Base-by-base conservation (phyloP, 2,329 filamentous ascomycete genomes). In the Neospermospora avenae region DNA sequence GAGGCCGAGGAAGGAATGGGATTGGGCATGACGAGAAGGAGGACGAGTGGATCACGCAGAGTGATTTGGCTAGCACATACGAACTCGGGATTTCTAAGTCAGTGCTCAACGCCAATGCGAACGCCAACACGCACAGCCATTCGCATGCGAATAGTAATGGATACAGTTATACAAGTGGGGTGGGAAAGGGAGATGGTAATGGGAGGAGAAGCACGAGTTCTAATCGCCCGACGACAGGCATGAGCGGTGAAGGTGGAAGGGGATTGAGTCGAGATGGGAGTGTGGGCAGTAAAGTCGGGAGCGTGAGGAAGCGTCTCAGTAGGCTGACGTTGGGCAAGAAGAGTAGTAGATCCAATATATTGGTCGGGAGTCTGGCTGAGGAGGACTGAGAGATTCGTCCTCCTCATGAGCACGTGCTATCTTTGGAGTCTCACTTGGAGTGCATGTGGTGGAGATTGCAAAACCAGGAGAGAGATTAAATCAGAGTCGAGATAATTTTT, bases 301-400 rank as follows among this genome's bases (percentile, higher is more conserved):
- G 67, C 58, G 71, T 73, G 34, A 65, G 68, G 52, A 73, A 72
- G 61, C 58, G 71, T 42, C 60, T 73, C 8, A 72, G 69, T 48
- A 60, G 70, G 45, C 45, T 73, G 37, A 71, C 65, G 49, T 44
- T 73, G 44, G 71, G 71, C 20, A 75, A 73, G 65, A 76, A 75
- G 64, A 66, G 54, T 16, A 75, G 73, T 59, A 74, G 70, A 54
- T 61, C 62, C 5, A 73, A 67, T 61, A 69, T 73, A 35, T 44
- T 69, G 22, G 65, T 70, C 16, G 63, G 62, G 31, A 68, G 65
- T 56, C 67, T 70, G 2, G 61, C 61, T 31, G 69, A 70, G 60
- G 70, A 72, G 48, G 62, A 67, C 18, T 67, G 46, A 63, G 51
- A 31, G n/a, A 31, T 10, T 31, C 28, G 28, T n/a, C n/a, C n/a